Evolutionary conservation across 495 filamentous ascomycete genomes (phyloP), one percentile per base, ranked within the genome.

Genomic region (Collariella sp.): DNA sequence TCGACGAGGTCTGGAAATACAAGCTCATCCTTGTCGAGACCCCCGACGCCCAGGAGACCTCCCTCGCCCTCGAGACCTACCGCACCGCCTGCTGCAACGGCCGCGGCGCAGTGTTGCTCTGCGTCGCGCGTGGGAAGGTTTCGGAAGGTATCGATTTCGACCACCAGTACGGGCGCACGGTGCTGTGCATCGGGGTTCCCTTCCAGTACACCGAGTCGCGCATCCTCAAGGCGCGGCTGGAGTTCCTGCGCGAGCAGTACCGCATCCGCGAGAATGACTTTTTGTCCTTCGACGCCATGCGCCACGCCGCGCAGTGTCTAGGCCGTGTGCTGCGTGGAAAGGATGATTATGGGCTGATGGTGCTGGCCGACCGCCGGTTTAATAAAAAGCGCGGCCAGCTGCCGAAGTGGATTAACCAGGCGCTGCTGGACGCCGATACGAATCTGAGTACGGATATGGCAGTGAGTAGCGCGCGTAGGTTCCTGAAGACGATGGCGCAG

Each of bases 121-220:
- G 89, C 67, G 91, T 96, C 67, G 93, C 90, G 7, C 88, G 94
- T 64, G 94, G 94, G 11, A 99, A 99, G 67, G 94, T 99, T 2
- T 88, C 83, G 2, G 94, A 99, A 62, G 94, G 94, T 40, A 96
- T 99, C 50, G 94, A 99, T 80, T 99, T 99, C 62, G 94, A 99
- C 66, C 93, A 99, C 62, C 91, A 99, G 59, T 99, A 96, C 69
- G 94, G 94, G 15, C 88, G 94, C 54, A 93, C 91, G 1, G 94
- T 99, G 74, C 65, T 99, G 11, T 95, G 89, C 69, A 96, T 99
- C 54, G 93, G 94, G 59, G 91, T 96, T 4, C 94, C 94, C 0
- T 99, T 96, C 75, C 94, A 99, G 68, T 99, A 99, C 72, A 99
- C 94, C 12, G 91, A 97, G 65, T 96, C 91, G 2, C 83, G 93